phyloP scores from a whole-genome alignment of 2,329 filamentous ascomycete species.

The Epichloe coenophiala region DNA sequence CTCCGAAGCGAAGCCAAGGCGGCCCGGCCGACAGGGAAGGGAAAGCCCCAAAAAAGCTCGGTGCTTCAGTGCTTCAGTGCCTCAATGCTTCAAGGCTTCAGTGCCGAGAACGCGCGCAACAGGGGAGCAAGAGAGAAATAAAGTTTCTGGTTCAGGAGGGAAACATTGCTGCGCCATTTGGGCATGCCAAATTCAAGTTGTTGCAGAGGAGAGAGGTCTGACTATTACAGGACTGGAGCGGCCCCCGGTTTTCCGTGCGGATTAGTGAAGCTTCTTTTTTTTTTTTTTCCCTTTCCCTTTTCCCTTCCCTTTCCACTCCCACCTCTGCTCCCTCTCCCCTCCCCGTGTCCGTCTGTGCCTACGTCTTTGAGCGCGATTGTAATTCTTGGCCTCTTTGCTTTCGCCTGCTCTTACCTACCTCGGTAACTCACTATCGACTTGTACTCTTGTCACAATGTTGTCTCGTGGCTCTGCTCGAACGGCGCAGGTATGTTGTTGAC shows the following conservation, averaged over 20 bases:
- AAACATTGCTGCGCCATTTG: too few relatives aligned
- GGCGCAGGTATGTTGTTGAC: constrained; percentile 37
- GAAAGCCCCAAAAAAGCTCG: not conserved
- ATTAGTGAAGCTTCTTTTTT: not conserved
- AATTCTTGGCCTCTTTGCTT: not conserved
- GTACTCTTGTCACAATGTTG: constrained; percentile 33
- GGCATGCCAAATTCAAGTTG: too few relatives aligned
- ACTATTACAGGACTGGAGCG: too few relatives aligned
- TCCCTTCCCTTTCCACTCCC: not conserved
- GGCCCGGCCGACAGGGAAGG: not conserved
- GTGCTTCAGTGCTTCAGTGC: not conserved
- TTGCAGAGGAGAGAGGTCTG: too few relatives aligned
- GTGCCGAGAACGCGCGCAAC: too few relatives aligned
- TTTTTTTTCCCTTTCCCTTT: not conserved
- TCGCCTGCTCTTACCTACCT: constrained; percentile 1
- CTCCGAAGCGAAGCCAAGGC: constrained; percentile 7
- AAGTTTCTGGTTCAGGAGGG: too few relatives aligned
- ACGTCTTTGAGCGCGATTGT: not conserved
- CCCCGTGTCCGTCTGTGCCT: not conserved
- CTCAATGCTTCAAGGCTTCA: not conserved
- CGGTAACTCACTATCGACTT: not conserved
- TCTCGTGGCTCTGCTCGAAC: constrained; percentile 43
- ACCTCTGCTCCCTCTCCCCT: not conserved
- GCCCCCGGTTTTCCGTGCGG: not conserved
- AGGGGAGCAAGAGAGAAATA: too few relatives aligned